Conservation (phyloP, 768 basidiomycete species). For the Cubamyces sp. region DNA sequence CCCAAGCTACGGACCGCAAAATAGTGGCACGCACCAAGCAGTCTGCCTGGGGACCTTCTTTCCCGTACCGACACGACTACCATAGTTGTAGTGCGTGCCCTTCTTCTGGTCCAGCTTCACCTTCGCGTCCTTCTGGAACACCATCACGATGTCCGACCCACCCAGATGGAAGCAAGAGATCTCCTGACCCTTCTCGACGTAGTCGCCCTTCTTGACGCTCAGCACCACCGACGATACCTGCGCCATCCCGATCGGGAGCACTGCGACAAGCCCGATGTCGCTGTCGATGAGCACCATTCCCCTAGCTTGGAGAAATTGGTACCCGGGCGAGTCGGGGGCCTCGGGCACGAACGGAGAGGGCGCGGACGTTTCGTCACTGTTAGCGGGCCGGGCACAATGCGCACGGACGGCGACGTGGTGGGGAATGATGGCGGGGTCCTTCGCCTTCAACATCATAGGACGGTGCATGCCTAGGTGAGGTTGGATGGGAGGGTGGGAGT, state of each 20-base stretch:
- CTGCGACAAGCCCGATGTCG: slow-evolving; percentile 28
- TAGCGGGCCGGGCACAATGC: no score
- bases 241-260: slow-evolving; percentile 31
- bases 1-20: no score
- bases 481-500: no score
- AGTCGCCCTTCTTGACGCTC: slow-evolving; percentile 22
- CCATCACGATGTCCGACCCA: slow-evolving; percentile 28
- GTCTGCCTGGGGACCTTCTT: no score
- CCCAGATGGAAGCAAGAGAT: slow-evolving; percentile 27
- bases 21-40: no score
- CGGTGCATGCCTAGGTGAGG: background rate
- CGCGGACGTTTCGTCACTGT: no score
- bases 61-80: background rate
- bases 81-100: slow-evolving; percentile 15
- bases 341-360: no score
- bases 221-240: slow-evolving; percentile 30
- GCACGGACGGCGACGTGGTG: no score
- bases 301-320: slow-evolving; percentile 32
- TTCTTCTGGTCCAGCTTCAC: slow-evolving; percentile 5
- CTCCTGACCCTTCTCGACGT: slow-evolving; percentile 22
- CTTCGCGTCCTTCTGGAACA: slow-evolving; percentile 25
- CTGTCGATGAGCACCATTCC: slow-evolving; percentile 27
- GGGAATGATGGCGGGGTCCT: no score
- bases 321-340: no score
- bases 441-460: background rate